phyloP scores from a whole-genome alignment of 345 rosid species.

The Abelmoschus esculentus region DNA sequence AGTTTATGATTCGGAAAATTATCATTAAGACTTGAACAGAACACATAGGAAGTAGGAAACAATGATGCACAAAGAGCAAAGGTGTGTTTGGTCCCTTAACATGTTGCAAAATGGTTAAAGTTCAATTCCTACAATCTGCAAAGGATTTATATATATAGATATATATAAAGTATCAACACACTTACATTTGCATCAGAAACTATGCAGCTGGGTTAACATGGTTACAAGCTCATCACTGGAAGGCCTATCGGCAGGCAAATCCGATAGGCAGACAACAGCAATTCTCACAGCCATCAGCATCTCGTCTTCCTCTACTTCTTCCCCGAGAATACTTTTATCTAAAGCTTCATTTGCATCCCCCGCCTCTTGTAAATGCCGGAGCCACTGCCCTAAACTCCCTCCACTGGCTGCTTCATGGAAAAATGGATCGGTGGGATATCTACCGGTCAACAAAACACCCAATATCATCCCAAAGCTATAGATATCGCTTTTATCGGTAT shows the following conservation, averaged over 20 bases:
- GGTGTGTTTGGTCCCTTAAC: background rate
- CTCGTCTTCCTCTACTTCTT: slow-evolving; percentile 93
- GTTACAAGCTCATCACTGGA: slow-evolving; percentile 89
- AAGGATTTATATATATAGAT: background rate
- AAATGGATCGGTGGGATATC: slow-evolving; percentile 61
- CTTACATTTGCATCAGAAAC: slow-evolving; percentile 52
- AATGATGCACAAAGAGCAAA: background rate
- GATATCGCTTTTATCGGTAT: slow-evolving; percentile 76
- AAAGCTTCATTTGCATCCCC: slow-evolving; percentile 82
- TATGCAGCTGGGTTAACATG: slow-evolving; percentile 89
- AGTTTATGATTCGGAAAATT: too few species aligned
- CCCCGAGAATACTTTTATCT: slow-evolving; percentile 77
- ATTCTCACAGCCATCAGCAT: slow-evolving; percentile 93
- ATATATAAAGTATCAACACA: background rate
- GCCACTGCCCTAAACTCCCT: slow-evolving; percentile 77
- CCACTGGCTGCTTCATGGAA: slow-evolving; percentile 49
- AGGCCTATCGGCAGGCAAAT: slow-evolving; percentile 81
- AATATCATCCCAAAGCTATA: slow-evolving; percentile 93
- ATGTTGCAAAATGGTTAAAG: background rate
- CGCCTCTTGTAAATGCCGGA: slow-evolving; percentile 71
- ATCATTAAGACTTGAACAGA: background rate
- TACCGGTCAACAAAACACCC: slow-evolving; percentile 77
- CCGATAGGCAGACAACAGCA: slow-evolving; percentile 81
- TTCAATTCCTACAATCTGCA: slow-evolving; percentile 17
- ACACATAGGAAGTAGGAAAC: background rate